Evolutionary conservation across 257 asterid species (phyloP).

Genomic region (Ocimum tenuiflorum): DNA sequence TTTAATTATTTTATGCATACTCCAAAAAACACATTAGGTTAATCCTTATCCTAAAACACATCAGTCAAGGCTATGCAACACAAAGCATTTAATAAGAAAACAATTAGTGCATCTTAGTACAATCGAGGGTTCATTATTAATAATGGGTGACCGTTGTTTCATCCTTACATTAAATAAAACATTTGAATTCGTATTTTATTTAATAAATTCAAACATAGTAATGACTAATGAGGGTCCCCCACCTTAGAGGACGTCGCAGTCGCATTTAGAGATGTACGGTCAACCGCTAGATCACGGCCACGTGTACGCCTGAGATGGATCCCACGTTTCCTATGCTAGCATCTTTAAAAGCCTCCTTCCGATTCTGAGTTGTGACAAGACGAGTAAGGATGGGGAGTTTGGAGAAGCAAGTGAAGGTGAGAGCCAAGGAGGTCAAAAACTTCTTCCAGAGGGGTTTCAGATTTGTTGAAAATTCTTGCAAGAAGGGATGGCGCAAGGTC

Average conservation of each 20-base stretch:
- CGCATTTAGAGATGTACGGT: neutral
- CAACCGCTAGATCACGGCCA: slow-evolving; percentile 16
- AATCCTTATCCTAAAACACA: no score
- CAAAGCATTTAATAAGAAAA: no score
- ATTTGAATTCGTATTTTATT: neutral
- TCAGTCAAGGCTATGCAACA: no score
- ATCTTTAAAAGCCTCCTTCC: neutral
- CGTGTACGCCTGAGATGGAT: slow-evolving; percentile 33
- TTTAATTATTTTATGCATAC: no score
- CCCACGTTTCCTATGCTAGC: slow-evolving; percentile 16
- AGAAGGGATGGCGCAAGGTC: slow-evolving; percentile 63
- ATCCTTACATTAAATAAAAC: no score
- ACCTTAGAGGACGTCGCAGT: neutral
- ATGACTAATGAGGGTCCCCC: slow-evolving; percentile 3
- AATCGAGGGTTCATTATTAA: no score
- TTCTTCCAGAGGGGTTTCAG: slow-evolving; percentile 48
- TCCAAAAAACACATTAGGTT: no score
- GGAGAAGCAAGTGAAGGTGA: slow-evolving; percentile 48
- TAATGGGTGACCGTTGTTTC: no score
- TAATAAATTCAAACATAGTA: neutral
- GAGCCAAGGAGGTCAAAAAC: slow-evolving; percentile 29
- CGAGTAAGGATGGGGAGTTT: slow-evolving; percentile 37
- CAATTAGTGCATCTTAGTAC: no score
- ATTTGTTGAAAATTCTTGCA: slow-evolving; percentile 43
- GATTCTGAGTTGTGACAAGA: neutral